Evolutionary conservation across 805 yeast species (phyloP).

Genomic region (Wickerhamiella shivajii): DNA sequence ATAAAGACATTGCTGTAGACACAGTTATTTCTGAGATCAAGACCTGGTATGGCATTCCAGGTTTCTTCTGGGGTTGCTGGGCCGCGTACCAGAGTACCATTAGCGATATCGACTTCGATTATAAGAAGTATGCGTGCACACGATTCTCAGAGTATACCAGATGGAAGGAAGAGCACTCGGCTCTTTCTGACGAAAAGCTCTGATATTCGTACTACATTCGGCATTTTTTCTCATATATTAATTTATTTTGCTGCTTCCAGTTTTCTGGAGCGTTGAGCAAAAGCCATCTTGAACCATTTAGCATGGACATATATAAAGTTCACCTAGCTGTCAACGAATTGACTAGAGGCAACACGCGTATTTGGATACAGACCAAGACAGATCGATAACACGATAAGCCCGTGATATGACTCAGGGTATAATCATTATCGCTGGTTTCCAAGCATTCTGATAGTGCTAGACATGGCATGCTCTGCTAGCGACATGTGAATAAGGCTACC

Average conservation of each 20-base stretch:
- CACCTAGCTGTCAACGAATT: background rate
- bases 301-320: background rate
- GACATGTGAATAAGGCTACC: too few relatives aligned
- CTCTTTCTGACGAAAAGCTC: background rate
- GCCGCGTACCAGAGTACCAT: conserved; percentile 57
- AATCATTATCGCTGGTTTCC: too few relatives aligned
- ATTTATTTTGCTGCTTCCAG: background rate
- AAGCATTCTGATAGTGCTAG: too few relatives aligned
- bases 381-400: background rate
- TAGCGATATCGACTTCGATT: conserved; percentile 60
- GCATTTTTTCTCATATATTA: background rate
- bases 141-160: conserved; percentile 54
- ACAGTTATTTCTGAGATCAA: conserved; percentile 36
- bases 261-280: background rate
- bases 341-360: background rate
- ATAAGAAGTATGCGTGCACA: conserved; percentile 41
- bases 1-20: conserved; percentile 28
- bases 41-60: conserved; percentile 62
- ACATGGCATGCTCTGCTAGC: too few relatives aligned
- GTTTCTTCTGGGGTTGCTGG: conserved; percentile 80
- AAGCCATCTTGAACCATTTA: background rate
- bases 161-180: conserved; percentile 33
- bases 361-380: background rate
- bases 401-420: too few relatives aligned
- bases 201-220: too few relatives aligned